Base-by-base conservation (phyloP, 768 basidiomycete species). In the Psilocybe cubensis region DNA sequence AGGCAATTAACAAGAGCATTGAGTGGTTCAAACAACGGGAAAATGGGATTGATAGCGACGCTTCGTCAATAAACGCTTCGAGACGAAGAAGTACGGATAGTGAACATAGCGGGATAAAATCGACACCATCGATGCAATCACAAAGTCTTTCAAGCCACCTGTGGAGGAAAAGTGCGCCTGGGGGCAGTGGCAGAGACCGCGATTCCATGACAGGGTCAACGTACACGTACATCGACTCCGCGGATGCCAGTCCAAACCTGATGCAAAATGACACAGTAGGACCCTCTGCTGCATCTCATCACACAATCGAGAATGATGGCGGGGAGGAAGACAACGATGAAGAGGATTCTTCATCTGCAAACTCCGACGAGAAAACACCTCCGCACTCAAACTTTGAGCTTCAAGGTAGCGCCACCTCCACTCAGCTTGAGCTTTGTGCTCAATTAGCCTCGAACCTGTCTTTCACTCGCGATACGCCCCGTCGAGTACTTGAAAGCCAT, bases 371-470 rank as follows among this genome's bases (percentile, higher is more conserved):
- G 23, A 67, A 64, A 20, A 64, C 58, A 0, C 85, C 86, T 0
- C 92, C 92, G 0, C 80, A 92, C 62, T 68, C 68, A 21, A 74
- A 74, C 4, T 87, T 89, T 57, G 84, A 86, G 52, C 69, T 94
- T 4, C 86, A 89, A 17, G 91, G 83, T 5, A 92, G 89, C 62
- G 81, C 88, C 1, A 76, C 81, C 3, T 71, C 83, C 2, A 84
- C 92, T 8, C 95, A 97, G 73, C 73, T 95, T 63, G 94, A 96
- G 56, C 76, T 94, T 18, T 87, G 87, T 0, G 62, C 79, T 10
- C 85, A 90, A 64, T 79, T 96, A 11, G 72, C 94, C 25, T 66
- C 78, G 6, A 79, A 79, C 35, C 67, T 86, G 46, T 62, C 85
- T 43, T 61, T 75, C 3, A 56, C 75, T 2, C 73, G 70, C 9